phyloP scores from a whole-genome alignment of 1,284 basidiomycete species.

The Cutaneotrichosporon spelunceum region DNA sequence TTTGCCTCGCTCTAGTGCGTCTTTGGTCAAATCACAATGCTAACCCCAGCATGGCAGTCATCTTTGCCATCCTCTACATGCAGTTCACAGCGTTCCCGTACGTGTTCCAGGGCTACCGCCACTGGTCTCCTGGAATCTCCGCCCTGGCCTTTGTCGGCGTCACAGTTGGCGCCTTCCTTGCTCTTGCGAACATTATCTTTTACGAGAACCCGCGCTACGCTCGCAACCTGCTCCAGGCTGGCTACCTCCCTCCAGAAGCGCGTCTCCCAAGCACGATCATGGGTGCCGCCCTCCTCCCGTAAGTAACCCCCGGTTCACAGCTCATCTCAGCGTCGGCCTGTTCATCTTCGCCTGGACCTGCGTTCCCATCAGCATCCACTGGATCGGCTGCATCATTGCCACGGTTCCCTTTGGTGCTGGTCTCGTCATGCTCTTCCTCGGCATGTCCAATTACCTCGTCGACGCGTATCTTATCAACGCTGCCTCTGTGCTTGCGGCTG shows the following conservation, averaged over 20 bases:
- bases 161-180: conserved; percentile 58
- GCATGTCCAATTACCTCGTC: conserved; percentile 57
- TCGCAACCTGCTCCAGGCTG: conserved; percentile 18
- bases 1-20: conserved; percentile 38
- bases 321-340: conserved; percentile 18
- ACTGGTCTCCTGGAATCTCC: conserved; percentile 54
- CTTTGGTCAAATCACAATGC: neutral
- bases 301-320: neutral
- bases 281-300: conserved; percentile 59
- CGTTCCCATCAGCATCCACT: conserved; percentile 56
- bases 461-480: conserved; percentile 54
- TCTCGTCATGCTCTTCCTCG: conserved; percentile 39
- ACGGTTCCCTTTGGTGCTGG: conserved; percentile 60
- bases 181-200: conserved; percentile 58
- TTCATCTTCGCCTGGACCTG: conserved; percentile 57
- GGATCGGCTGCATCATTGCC: conserved; percentile 62
- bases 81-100: conserved; percentile 48
- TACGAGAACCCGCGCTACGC: conserved; percentile 33
- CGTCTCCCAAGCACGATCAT: conserved; percentile 61
- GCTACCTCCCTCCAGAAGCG: conserved; percentile 49
- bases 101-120: conserved; percentile 40
- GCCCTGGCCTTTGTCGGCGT: conserved; percentile 67
- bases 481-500: conserved; percentile 64
- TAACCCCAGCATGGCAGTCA: conserved; percentile 36
- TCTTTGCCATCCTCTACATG: conserved; percentile 50